Percentiles rank a stretch among this genome's conserved stretches.
These are phyloP conservation scores for Parastagonospora nodorum DNA, from an alignment of 2,329 filamentous ascomycete genomes.

Conservation along the genomic window DNA sequence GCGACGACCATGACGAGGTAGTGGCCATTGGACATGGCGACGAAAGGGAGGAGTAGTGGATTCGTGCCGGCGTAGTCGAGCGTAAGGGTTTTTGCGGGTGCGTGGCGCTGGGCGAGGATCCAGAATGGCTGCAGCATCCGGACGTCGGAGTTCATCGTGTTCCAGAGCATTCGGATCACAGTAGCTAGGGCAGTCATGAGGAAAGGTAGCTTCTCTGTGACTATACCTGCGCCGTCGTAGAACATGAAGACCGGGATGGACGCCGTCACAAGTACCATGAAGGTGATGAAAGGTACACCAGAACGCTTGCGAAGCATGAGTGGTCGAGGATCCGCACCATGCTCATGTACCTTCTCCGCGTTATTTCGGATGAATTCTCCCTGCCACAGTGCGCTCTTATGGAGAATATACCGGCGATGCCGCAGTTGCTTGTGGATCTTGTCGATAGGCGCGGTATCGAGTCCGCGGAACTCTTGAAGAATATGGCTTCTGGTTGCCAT, in stretches of 20 bases:
- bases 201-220: constrained; percentile 69
- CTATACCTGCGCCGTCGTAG: constrained; percentile 54
- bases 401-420: constrained; percentile 68
- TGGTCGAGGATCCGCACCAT: constrained; percentile 62
- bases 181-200: constrained; percentile 69
- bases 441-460: constrained; percentile 69
- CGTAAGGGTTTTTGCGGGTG: constrained; percentile 67
- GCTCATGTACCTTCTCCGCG: constrained; percentile 55
- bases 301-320: constrained; percentile 68
- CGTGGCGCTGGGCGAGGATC: constrained; percentile 68
- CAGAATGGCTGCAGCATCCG: constrained; percentile 78
- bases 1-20: constrained; percentile 70
- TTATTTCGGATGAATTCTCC: constrained; percentile 59
- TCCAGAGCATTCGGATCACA: constrained; percentile 70
- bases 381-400: constrained; percentile 72
- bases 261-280: constrained; percentile 61
- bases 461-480: constrained; percentile 73
- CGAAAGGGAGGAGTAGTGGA: constrained; percentile 67
- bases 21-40: constrained; percentile 67
- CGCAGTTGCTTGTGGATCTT: constrained; percentile 73
- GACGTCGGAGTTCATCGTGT: constrained; percentile 69
- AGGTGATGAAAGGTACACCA: constrained; percentile 64
- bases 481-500: constrained; percentile 78
- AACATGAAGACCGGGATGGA: constrained; percentile 69
- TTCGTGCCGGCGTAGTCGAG: constrained; percentile 76